phyloP scores from a whole-genome alignment of 2,329 filamentous ascomycete genomes.

The Aciculosporium take region DNA sequence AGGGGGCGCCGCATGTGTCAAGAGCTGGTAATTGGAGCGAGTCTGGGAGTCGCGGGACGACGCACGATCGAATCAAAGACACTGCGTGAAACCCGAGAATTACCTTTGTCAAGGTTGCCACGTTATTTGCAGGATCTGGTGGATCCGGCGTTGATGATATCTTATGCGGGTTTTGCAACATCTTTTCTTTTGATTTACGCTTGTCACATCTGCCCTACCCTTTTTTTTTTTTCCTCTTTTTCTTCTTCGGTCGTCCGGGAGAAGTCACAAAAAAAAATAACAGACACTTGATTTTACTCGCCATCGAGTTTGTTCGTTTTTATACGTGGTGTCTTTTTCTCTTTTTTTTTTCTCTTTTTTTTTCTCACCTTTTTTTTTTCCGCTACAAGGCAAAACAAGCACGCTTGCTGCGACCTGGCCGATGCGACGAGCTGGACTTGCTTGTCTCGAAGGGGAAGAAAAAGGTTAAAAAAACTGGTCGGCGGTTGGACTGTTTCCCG shows the following conservation, averaged over 20 bases:
- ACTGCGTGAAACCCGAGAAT: constrained; percentile 14
- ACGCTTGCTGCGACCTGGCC: neutral
- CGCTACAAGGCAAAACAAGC: neutral
- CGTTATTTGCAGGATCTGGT: constrained; percentile 26
- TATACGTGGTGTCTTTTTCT: neutral
- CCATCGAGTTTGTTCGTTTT: neutral
- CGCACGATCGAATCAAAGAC: constrained; percentile 5
- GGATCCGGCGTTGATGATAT: constrained; percentile 29
- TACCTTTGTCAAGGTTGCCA: constrained; percentile 15
- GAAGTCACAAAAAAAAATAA: too few relatives aligned
- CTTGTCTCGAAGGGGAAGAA: neutral
- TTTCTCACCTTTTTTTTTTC: too few relatives aligned
- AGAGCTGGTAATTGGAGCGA: neutral
- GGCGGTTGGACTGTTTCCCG: too few relatives aligned
- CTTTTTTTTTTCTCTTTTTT: too few relatives aligned
- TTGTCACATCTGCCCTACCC: constrained; percentile 11
- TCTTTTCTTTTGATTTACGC: constrained; percentile 3
- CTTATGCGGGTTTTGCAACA: constrained; percentile 14
- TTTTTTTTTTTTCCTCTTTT: neutral
- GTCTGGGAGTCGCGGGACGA: neutral
- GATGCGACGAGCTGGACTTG: neutral
- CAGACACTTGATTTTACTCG: neutral
- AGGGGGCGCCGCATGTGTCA: too few relatives aligned
- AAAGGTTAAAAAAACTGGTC: too few relatives aligned
- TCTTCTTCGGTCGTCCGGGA: neutral